phyloP scores from a whole-genome alignment of 2,329 filamentous ascomycete species.

The Xylaria sp. region DNA sequence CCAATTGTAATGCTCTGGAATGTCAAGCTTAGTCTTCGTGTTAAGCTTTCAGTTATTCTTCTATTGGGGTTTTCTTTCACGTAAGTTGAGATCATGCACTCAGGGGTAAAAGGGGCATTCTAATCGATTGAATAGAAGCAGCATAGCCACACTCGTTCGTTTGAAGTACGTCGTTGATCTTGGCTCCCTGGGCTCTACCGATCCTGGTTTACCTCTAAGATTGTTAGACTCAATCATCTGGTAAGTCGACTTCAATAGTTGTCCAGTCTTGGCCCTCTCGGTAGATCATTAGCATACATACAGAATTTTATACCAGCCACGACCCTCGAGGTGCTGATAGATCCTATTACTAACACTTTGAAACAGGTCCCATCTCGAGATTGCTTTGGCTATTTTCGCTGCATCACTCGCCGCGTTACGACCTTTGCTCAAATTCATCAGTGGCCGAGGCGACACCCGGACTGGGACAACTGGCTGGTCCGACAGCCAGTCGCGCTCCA shows the following conservation, averaged over 20 bases:
- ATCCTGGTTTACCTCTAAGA: conserved; percentile 23
- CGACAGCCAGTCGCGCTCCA: conserved; percentile 11
- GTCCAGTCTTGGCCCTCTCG: background rate
- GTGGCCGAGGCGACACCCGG: background rate
- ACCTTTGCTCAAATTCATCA: conserved; percentile 26
- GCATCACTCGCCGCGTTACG: conserved; percentile 27
- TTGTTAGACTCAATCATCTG: conserved; percentile 32
- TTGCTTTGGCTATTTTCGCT: conserved; percentile 31
- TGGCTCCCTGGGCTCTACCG: conserved; percentile 27
- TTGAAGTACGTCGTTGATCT: conserved; percentile 35
- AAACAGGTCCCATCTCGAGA: conserved; percentile 32
- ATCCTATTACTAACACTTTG: conserved; percentile 1
- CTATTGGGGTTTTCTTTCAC: conserved; percentile 31
- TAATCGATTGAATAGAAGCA: conserved; percentile 28
- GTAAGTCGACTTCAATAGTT: conserved; percentile 1
- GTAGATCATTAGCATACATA: background rate
- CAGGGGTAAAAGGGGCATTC: background rate
- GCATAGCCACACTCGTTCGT: conserved; percentile 34
- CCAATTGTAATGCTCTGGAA: conserved; percentile 33
- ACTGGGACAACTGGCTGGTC: conserved; percentile 8
- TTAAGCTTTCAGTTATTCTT: conserved; percentile 29
- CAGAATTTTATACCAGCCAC: no score
- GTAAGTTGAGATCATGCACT: background rate
- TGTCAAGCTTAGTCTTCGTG: conserved; percentile 28
- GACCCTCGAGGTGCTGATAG: background rate